Conservation (phyloP, 169 alveolate genomes). For the Toxoplasma gondii region DNA sequence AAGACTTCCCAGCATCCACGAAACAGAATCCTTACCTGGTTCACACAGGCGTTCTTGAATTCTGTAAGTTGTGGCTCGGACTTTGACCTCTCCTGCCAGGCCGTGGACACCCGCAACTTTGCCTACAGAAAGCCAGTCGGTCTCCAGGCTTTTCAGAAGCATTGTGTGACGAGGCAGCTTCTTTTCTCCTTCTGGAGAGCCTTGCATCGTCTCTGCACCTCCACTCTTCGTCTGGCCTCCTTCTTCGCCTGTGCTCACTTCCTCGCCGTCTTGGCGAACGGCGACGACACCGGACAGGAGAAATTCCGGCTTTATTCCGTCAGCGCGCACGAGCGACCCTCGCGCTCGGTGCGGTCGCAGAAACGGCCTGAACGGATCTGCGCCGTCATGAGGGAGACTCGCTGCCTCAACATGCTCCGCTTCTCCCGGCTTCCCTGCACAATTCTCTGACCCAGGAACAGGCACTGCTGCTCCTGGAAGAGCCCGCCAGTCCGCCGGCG, state of each 20-base stretch:
- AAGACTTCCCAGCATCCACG: too few species aligned
- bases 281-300: neutral
- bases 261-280: neutral
- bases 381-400: too few species aligned
- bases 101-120: neutral
- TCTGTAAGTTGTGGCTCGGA: neutral
- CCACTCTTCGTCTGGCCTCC: neutral
- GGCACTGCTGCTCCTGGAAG: too few species aligned
- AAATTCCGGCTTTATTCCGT: neutral
- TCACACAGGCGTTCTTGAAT: neutral
- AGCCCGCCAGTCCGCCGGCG: too few species aligned
- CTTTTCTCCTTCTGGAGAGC: too few species aligned
- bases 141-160: neutral
- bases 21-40: neutral
- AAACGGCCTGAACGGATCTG: neutral
- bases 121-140: neutral
- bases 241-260: neutral
- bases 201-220: neutral
- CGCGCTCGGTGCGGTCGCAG: neutral
- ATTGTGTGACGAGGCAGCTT: neutral
- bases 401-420: too few species aligned
- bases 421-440: too few species aligned
- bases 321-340: neutral
- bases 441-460: too few species aligned
- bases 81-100: neutral